Evolutionary conservation across 257 asterid species (phyloP).

Genomic region (Fraxinus cuspidata): DNA sequence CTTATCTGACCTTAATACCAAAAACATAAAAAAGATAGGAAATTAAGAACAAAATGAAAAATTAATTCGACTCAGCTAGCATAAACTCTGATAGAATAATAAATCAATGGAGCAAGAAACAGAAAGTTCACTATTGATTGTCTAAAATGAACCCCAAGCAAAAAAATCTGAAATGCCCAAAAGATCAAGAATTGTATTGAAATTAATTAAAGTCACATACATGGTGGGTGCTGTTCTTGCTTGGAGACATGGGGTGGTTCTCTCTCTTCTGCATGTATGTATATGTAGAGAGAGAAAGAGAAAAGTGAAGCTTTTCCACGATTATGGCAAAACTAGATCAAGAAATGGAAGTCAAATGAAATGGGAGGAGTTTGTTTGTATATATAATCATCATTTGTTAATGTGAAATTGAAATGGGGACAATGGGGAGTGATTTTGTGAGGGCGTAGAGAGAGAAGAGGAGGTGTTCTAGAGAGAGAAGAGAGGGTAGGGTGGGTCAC

Average conservation of each 20-base stretch:
- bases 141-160: conserved; percentile 12
- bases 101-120: neutral
- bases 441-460: neutral
- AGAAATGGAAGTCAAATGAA: conserved; percentile 4
- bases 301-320: conserved; percentile 3
- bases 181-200: neutral
- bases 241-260: conserved; percentile 42
- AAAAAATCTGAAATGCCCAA: neutral
- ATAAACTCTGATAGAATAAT: neutral
- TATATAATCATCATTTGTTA: neutral
- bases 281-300: neutral
- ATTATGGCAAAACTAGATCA: neutral
- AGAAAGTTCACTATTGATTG: neutral
- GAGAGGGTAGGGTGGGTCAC: conserved; percentile 20
- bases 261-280: conserved; percentile 24
- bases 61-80: neutral
- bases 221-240: conserved; percentile 34
- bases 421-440: conserved; percentile 1
- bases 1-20: neutral
- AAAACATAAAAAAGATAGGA: neutral
- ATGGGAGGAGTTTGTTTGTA: neutral
- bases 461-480: neutral
- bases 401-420: neutral
- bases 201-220: conserved; percentile 27
- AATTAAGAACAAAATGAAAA: neutral